Percentiles rank a stretch among this genome's conserved stretches.
These are phyloP conservation scores for Musa beccarii DNA, from an alignment of 176 grass and related monocot species.

Conservation along the genomic window DNA sequence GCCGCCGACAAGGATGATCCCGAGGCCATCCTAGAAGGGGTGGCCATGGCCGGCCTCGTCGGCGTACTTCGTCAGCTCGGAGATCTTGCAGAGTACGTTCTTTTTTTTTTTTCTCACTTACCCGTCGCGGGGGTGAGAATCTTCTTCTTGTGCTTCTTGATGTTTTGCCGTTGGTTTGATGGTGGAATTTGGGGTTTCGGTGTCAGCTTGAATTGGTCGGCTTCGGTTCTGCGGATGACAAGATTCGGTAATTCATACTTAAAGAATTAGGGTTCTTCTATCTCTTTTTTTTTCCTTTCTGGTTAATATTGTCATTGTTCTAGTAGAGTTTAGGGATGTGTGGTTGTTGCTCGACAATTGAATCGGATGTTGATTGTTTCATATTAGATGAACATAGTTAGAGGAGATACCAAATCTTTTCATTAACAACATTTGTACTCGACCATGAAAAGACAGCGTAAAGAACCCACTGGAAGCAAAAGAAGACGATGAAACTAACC, in stretches of 20 bases:
- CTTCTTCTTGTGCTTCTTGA: not conserved
- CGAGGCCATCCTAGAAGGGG: conserved; percentile 86
- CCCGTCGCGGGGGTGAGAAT: not conserved
- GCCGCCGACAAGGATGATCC: conserved; percentile 80
- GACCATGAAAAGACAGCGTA: no score
- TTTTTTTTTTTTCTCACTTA: no score
- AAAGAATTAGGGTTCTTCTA: not conserved
- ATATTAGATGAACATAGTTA: not conserved
- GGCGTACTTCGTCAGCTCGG: conserved; percentile 88
- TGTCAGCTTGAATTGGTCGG: not conserved
- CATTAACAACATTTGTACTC: no score
- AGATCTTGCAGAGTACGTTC: conserved; percentile 89
- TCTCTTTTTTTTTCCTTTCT: not conserved
- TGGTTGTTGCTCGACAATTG: not conserved
- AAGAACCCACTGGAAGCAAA: not conserved
- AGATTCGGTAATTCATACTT: not conserved
- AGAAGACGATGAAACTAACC: not conserved
- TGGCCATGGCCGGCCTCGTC: conserved; percentile 92
- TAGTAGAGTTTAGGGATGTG: not conserved
- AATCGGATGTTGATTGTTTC: not conserved
- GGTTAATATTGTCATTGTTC: not conserved
- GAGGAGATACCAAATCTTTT: not conserved
- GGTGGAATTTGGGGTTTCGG: not conserved
- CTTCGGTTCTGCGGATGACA: not conserved
- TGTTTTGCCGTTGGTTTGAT: not conserved